Percentiles rank a stretch among this genome's conserved stretches.
Evolutionary conservation across 1,284 basidiomycete genomes (phyloP).

Genomic region (Trichosporon coremiiforme): DNA sequence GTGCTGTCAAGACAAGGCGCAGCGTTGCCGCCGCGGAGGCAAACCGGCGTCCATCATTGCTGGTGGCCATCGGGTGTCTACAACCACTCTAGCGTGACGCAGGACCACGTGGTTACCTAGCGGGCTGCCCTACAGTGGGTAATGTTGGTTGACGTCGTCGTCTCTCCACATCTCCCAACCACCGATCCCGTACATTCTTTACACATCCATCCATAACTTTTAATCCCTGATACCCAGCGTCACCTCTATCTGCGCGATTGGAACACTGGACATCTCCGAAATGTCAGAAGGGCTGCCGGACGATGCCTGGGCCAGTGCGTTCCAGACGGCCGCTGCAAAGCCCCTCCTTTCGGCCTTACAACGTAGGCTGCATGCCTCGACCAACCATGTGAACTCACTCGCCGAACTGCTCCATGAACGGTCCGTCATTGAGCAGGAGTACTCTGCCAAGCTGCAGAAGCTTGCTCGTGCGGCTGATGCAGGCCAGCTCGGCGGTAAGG

Average conservation of each 20-base stretch:
- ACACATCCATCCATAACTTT: not conserved
- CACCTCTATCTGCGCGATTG: not conserved
- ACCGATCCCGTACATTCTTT: not conserved
- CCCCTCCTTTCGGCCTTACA: slow-evolving; percentile 46
- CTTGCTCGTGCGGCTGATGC: slow-evolving; percentile 54
- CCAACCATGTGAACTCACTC: slow-evolving; percentile 51
- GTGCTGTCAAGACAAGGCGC: not conserved
- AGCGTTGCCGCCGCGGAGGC: slow-evolving; percentile 1
- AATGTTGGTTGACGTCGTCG: slow-evolving; percentile 17
- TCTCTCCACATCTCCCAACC: not conserved
- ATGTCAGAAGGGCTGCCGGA: slow-evolving; percentile 43
- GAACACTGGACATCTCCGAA: not conserved
- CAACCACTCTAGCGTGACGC: not conserved
- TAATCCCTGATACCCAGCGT: not conserved
- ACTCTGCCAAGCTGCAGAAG: slow-evolving; percentile 60
- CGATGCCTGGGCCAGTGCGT: slow-evolving; percentile 49
- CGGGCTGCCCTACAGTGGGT: not conserved
- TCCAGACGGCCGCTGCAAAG: slow-evolving; percentile 43
- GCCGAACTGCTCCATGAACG: slow-evolving; percentile 60
- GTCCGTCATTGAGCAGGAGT: slow-evolving; percentile 57
- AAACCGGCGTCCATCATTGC: not conserved
- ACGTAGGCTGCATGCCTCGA: slow-evolving; percentile 46
- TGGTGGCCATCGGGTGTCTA: too few species aligned
- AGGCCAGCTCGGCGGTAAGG: slow-evolving; percentile 42
- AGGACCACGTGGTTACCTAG: slow-evolving; percentile 2